phyloP scores from a whole-genome alignment of 2,329 filamentous ascomycete species.

The Nemania sp. region DNA sequence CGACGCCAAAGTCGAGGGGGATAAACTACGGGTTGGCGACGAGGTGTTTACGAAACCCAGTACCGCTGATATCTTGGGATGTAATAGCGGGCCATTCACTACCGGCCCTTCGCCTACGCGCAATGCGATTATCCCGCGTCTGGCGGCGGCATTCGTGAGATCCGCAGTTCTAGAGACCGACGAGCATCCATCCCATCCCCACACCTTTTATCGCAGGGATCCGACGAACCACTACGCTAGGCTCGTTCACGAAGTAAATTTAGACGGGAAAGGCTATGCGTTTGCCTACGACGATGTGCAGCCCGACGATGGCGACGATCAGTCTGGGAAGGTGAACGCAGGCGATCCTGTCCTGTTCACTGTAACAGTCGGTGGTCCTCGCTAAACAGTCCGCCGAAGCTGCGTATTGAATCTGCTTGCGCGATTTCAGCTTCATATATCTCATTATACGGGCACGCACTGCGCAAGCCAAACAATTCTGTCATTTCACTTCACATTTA shows the following conservation, averaged over 20 bases:
- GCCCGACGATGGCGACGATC: slow-evolving; percentile 53
- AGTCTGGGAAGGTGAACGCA: slow-evolving; percentile 59
- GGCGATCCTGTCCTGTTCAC: slow-evolving; percentile 52
- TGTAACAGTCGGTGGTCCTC: slow-evolving; percentile 53
- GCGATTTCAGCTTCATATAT: neutral
- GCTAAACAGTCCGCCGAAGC: neutral
- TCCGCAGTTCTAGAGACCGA: slow-evolving; percentile 53
- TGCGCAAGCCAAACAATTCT: neutral
- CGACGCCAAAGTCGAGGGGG: slow-evolving; percentile 53
- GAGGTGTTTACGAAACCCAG: slow-evolving; percentile 58
- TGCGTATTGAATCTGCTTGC: neutral
- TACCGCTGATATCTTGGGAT: slow-evolving; percentile 67
- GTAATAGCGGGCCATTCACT: slow-evolving; percentile 65
- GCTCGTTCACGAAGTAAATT: slow-evolving; percentile 57
- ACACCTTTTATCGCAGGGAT: slow-evolving; percentile 44
- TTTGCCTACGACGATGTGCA: slow-evolving; percentile 66
- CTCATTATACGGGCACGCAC: no score
- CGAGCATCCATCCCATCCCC: slow-evolving; percentile 44
- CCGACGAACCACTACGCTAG: slow-evolving; percentile 62
- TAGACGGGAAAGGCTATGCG: slow-evolving; percentile 60
- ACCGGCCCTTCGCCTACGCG: slow-evolving; percentile 44
- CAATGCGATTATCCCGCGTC: slow-evolving; percentile 51
- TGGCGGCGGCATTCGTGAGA: slow-evolving; percentile 57
- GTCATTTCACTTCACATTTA: neutral
- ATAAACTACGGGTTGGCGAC: slow-evolving; percentile 43